Percentiles rank a stretch among this genome's conserved stretches.
These are phyloP conservation scores for Nevesoporus exiguus DNA, from an alignment of 768 basidiomycete species.

Conservation along the genomic window DNA sequence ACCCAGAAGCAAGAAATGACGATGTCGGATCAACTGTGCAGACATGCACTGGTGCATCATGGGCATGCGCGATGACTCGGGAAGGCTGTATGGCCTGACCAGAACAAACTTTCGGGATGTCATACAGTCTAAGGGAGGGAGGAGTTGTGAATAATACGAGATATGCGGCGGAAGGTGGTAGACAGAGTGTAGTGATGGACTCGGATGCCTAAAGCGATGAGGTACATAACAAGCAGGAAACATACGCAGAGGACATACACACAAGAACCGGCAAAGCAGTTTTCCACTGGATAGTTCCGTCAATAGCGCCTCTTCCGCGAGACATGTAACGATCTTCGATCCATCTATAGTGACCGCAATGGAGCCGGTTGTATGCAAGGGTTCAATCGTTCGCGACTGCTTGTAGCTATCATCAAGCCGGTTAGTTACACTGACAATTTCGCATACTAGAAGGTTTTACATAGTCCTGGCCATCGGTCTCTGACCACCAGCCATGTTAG, in stretches of 20 bases:
- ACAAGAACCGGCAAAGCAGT: constrained; percentile 76
- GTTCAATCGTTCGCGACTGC: constrained; percentile 66
- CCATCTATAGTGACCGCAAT: constrained; percentile 80
- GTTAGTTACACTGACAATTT: constrained; percentile 7
- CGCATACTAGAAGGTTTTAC: constrained; percentile 7
- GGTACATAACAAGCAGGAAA: constrained; percentile 1
- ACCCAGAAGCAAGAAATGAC: constrained; percentile 90
- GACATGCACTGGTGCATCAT: constrained; percentile 92
- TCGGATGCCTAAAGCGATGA: constrained; percentile 67
- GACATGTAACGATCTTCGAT: constrained; percentile 75
- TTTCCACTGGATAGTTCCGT: constrained; percentile 75
- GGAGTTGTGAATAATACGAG: constrained; percentile 81
- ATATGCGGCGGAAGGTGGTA: constrained; percentile 71
- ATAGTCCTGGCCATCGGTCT: constrained; percentile 47
- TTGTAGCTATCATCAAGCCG: constrained; percentile 54
- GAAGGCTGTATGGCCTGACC: constrained; percentile 59
- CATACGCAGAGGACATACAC: constrained; percentile 51
- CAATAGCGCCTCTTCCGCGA: constrained; percentile 80
- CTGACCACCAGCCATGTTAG: constrained; percentile 23
- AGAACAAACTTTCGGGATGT: constrained; percentile 53
- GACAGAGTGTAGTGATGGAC: constrained; percentile 77
- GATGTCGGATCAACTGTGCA: constrained; percentile 82
- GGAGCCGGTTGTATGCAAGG: constrained; percentile 87
- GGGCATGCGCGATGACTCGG: constrained; percentile 78
- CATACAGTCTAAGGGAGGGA: constrained; percentile 78